These are phyloP conservation scores for Glycyrrhiza uralensis DNA, from an alignment of 306 rosid genomes.

Conservation along the genomic window DNA sequence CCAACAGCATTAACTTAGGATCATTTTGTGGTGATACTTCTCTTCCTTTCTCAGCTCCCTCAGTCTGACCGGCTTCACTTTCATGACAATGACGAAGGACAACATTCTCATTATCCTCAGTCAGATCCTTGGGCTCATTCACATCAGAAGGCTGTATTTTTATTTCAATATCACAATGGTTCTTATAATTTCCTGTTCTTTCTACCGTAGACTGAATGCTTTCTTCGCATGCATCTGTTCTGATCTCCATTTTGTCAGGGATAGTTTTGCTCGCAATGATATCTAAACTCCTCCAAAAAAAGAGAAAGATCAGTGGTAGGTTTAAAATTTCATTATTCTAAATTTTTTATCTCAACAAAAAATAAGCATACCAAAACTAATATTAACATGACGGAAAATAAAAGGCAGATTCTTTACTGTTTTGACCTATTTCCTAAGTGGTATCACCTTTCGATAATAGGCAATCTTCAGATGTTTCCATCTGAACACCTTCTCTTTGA, in stretches of 20 bases:
- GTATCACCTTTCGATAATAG: constrained; percentile 34
- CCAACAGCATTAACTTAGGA: constrained; percentile 28
- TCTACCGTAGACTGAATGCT: constrained; percentile 22
- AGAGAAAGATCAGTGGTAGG: constrained; percentile 17
- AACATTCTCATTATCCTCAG: constrained; percentile 26
- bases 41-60: constrained; percentile 39
- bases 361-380: constrained; percentile 12
- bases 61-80: constrained; percentile 23
- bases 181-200: constrained; percentile 18
- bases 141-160: constrained; percentile 23
- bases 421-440: constrained; percentile 20
- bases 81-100: constrained; percentile 21
- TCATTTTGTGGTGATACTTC: constrained; percentile 28
- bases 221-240: constrained; percentile 33
- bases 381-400: constrained; percentile 16
- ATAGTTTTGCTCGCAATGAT: constrained; percentile 17
- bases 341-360: neutral
- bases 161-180: constrained; percentile 10
- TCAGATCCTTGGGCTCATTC: constrained; percentile 27
- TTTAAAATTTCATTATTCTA: neutral
- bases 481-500: constrained; percentile 32
- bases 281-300: constrained; percentile 27
- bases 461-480: constrained; percentile 18
- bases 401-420: constrained; percentile 8
- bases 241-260: constrained; percentile 32